Evolutionary conservation across 331 rosid species (phyloP).

Genomic region (Pyracantha coccinea): DNA sequence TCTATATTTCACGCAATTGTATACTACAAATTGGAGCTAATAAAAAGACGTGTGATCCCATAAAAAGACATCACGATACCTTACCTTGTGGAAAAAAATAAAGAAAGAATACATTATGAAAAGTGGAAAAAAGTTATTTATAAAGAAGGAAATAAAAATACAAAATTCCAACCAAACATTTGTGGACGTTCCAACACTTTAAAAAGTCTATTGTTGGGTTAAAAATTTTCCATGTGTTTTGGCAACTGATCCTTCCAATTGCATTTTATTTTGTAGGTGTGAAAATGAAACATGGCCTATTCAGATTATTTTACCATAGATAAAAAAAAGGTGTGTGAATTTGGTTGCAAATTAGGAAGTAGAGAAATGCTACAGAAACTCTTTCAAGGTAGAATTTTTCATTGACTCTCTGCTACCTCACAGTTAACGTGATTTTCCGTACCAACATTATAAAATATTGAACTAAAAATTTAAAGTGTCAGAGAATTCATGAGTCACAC

Average conservation of each 20-base stretch:
- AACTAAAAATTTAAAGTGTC: no score
- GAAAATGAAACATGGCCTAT: not conserved
- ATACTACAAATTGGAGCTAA: not conserved
- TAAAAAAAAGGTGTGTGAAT: no score
- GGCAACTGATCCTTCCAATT: not conserved
- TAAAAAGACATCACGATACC: not conserved
- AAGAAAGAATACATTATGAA: not conserved
- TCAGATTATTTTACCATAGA: not conserved
- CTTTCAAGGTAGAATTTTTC: no score
- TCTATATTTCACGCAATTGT: not conserved
- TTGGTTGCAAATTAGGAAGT: not conserved
- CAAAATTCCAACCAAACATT: not conserved
- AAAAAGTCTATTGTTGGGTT: no score
- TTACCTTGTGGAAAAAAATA: not conserved
- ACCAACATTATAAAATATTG: no score
- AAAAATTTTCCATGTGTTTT: not conserved
- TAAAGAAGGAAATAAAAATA: not conserved
- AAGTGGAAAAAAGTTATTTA: not conserved
- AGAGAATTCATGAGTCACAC: no score
- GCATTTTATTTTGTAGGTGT: not conserved
- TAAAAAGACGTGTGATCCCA: not conserved
- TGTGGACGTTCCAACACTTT: not conserved
- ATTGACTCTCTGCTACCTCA: no score
- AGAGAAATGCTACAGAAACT: no score
- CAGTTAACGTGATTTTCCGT: fast-evolving